These are phyloP conservation scores for Corylus heterophylla DNA, from an alignment of 306 rosid species.

Conservation along the genomic window DNA sequence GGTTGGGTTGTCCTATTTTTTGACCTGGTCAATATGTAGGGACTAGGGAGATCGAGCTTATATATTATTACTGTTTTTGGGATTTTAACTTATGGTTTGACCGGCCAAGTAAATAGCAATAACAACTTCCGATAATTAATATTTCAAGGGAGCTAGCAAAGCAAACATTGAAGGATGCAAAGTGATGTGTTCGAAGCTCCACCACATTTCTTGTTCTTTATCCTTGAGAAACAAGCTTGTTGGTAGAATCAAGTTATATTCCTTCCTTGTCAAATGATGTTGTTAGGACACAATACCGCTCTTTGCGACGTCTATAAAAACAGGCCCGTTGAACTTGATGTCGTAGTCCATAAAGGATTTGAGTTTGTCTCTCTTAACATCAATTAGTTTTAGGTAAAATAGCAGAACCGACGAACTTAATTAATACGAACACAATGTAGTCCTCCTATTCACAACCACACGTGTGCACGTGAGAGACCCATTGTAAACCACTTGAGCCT, in stretches of 20 bases:
- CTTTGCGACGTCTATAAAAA: no score
- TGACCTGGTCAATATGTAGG: conserved; percentile 59
- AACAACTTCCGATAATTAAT: not conserved
- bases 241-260: no score
- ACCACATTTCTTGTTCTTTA: conserved; percentile 8
- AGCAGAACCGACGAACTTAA: no score
- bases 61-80: conserved; percentile 16
- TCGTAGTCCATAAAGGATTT: no score
- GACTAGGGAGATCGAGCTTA: not conserved
- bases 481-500: not conserved
- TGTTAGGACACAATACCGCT: no score
- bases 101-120: not conserved
- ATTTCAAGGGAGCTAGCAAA: no score
- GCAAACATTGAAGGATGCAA: conserved; percentile 21
- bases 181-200: conserved; percentile 31
- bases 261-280: no score
- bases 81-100: conserved; percentile 34
- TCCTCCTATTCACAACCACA: not conserved
- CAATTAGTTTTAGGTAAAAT: no score
- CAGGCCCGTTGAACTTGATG: no score
- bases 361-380: no score
- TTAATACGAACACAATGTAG: no score
- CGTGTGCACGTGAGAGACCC: conserved; percentile 32
- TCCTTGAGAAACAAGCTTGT: no score
- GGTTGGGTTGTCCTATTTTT: conserved; percentile 31